A percentile compares a stretch with the other conserved stretches of the same genome.
Conservation (phyloP, 306 rosid genomes). For the Mimosa pudica region DNA sequence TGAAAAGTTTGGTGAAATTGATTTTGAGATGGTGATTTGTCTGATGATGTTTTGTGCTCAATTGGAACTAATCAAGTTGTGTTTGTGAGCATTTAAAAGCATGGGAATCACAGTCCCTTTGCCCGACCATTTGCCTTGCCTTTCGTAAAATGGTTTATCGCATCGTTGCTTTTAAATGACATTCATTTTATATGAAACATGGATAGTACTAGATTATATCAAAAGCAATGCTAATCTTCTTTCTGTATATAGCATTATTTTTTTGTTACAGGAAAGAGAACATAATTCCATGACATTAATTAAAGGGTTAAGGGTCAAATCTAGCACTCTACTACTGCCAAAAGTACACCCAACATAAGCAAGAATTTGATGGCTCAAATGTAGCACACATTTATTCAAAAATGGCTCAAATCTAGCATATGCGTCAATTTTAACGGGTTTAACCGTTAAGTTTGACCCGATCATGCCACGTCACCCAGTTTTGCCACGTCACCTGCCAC, state of each 20-base stretch:
- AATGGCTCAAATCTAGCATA: too few relatives aligned
- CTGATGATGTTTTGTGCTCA: background rate
- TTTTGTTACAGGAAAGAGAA: background rate
- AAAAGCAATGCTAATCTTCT: background rate
- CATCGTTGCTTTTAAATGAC: background rate
- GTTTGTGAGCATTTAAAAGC: background rate
- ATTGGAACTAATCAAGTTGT: background rate
- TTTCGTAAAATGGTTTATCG: slow-evolving; percentile 28
- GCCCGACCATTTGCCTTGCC: slow-evolving; percentile 35
- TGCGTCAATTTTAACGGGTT: too few relatives aligned
- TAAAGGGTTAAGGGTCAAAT: too few relatives aligned
- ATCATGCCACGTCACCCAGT: too few relatives aligned
- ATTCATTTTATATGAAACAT: slow-evolving; percentile 29
- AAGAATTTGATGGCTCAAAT: too few relatives aligned
- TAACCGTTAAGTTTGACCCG: too few relatives aligned
- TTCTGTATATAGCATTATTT: slow-evolving; percentile 2
- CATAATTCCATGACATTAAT: slow-evolving; percentile 15
- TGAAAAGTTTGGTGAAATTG: background rate
- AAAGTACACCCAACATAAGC: too few relatives aligned
- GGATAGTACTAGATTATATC: background rate
- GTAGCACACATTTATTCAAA: too few relatives aligned
- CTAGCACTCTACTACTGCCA: too few relatives aligned
- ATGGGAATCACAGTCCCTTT: slow-evolving; percentile 45
- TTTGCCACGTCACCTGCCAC: too few relatives aligned
- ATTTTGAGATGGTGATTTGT: background rate